Evolutionary conservation across 345 rosid species (phyloP).

Genomic region (Psidium friedrichsthalianum): DNA sequence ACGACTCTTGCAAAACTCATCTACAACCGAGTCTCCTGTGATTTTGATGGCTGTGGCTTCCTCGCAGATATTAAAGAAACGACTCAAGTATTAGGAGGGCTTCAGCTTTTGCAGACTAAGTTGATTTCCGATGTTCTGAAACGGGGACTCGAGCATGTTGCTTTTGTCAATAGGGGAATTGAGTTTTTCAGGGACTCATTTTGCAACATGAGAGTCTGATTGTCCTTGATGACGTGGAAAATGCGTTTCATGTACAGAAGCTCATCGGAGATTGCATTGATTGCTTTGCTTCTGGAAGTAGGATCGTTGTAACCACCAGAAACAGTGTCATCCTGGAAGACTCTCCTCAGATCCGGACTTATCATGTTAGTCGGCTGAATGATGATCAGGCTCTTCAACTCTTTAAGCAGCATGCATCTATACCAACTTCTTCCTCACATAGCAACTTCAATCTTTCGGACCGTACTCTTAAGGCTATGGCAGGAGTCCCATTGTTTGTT

Average conservation of each 20-base stretch:
- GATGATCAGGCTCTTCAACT: neutral
- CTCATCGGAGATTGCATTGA: neutral
- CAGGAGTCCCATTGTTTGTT: conserved; percentile 1
- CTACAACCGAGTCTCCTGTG: neutral
- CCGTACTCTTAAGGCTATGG: neutral
- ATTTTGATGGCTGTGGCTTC: conserved; percentile 21
- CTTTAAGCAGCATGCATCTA: neutral
- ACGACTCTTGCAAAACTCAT: conserved; percentile 15
- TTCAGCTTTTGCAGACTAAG: neutral
- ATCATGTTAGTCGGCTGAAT: neutral
- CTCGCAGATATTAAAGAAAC: conserved; percentile 16
- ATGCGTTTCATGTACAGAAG: neutral
- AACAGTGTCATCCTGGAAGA: neutral
- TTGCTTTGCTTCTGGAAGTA: conserved; percentile 8
- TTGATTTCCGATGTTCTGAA: conserved; percentile 1
- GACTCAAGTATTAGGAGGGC: neutral
- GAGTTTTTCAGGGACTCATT: neutral
- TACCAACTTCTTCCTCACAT: neutral
- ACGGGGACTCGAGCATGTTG: neutral
- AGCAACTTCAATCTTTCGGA: neutral
- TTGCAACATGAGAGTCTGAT: conserved; percentile 2
- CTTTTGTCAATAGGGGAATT: neutral
- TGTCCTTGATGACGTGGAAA: conserved; percentile 12
- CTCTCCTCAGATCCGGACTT: neutral
- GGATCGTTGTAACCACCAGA: conserved; percentile 8